Evolutionary conservation across 2,329 filamentous ascomycete genomes (phyloP).

Genomic region (Botryotinia narcissicola): DNA sequence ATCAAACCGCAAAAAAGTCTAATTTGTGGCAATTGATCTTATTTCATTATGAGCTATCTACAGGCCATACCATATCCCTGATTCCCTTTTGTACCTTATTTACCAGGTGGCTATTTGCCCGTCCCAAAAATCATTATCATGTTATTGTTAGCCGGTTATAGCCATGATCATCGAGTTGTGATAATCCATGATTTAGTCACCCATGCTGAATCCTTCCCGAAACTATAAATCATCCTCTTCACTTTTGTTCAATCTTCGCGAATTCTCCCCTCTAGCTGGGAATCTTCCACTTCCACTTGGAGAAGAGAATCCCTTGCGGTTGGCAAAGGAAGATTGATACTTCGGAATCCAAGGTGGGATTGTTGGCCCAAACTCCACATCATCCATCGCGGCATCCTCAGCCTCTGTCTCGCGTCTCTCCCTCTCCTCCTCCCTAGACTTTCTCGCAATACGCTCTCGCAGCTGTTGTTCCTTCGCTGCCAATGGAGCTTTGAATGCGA

Average conservation of each 20-base stretch:
- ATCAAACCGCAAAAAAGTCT: constrained; percentile 13
- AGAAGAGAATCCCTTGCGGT: neutral
- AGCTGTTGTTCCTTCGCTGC: neutral
- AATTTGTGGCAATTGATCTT: neutral
- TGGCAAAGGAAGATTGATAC: neutral
- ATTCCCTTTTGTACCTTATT: neutral
- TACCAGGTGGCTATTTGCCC: neutral
- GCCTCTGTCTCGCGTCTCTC: neutral
- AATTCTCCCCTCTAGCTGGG: neutral
- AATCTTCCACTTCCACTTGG: neutral
- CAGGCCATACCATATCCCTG: neutral
- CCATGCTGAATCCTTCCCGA: too few species aligned
- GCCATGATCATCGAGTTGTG: neutral
- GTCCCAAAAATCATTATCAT: neutral
- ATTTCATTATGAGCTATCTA: neutral
- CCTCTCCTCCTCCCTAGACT: neutral
- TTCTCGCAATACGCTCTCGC: neutral
- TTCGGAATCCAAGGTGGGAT: neutral
- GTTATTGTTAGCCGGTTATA: neutral
- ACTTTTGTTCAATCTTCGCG: neutral
- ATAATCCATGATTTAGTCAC: neutral
- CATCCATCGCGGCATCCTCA: neutral
- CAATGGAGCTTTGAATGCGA: neutral
- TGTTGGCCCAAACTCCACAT: neutral
- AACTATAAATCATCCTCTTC: neutral